A percentile compares a stretch with the other conserved stretches of the same genome.
These are phyloP conservation scores for Cladorrhinum samala DNA, from an alignment of 495 filamentous ascomycete species.

Conservation along the genomic window DNA sequence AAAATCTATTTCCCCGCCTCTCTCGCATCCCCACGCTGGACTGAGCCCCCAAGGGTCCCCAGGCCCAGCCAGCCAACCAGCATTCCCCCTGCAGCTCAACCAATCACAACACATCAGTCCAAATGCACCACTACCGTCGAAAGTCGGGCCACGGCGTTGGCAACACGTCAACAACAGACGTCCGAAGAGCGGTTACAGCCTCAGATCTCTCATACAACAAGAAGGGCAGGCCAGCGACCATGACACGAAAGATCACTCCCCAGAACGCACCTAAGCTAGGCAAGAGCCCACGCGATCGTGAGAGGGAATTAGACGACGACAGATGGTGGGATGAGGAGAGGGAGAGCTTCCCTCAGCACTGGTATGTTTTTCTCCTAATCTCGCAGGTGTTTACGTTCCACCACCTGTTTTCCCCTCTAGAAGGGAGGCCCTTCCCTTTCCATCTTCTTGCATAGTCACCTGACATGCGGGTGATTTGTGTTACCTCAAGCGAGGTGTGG, in stretches of 20 bases:
- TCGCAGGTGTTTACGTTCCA: conserved; percentile 15
- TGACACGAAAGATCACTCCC: conserved; percentile 35
- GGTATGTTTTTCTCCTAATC: conserved; percentile 43
- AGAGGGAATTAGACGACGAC: conserved; percentile 40
- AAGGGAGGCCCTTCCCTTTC: conserved; percentile 30
- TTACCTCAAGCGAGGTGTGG: conserved; percentile 20
- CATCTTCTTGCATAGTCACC: conserved; percentile 35
- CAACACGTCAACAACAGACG: conserved; percentile 45
- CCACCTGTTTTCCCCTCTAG: conserved; percentile 11
- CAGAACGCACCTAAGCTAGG: conserved; percentile 36
- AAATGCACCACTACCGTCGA: conserved; percentile 46
- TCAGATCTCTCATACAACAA: conserved; percentile 24
- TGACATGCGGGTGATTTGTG: conserved; percentile 36
- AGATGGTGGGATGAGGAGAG: conserved; percentile 44
- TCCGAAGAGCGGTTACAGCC: conserved; percentile 35
- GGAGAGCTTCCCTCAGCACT: conserved; percentile 47
- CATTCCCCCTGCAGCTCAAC: conserved; percentile 10
- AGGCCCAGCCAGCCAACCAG: conserved; percentile 14
- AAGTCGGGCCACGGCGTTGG: conserved; percentile 43
- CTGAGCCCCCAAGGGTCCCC: conserved; percentile 1
- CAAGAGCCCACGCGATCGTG: conserved; percentile 39
- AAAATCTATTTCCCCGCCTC: background rate
- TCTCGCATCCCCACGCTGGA: conserved; percentile 8
- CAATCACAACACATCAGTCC: conserved; percentile 20
- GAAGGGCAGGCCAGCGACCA: conserved; percentile 32